Evolutionary conservation across 768 basidiomycete genomes (phyloP).

Genomic region (Tylopilus intermedius): DNA sequence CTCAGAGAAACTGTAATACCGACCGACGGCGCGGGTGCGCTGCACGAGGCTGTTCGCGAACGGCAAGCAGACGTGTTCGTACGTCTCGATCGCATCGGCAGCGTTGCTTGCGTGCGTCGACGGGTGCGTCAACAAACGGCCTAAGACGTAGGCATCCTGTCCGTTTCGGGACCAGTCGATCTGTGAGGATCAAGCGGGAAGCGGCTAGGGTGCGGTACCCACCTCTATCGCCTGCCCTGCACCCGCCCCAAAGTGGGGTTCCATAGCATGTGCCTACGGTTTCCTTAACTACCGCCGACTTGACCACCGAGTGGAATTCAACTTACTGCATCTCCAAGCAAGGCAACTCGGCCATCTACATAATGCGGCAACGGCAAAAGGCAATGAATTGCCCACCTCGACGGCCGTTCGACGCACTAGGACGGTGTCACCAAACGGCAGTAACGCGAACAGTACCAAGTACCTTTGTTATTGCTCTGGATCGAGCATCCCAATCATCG

Average conservation of each 20-base stretch:
- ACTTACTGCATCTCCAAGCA: background rate
- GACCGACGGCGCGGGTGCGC: background rate
- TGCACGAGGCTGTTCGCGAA: background rate
- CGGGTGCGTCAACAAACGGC: background rate
- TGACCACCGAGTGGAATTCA: background rate
- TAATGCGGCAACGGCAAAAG: background rate
- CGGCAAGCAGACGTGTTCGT: background rate
- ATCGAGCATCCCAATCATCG: background rate
- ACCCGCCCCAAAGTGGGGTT: background rate
- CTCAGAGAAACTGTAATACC: background rate
- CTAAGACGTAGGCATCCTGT: background rate
- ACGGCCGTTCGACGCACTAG: background rate
- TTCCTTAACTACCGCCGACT: background rate
- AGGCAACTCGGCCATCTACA: background rate
- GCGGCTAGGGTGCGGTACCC: background rate
- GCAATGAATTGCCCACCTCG: background rate
- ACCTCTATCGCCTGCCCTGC: background rate
- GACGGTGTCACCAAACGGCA: background rate
- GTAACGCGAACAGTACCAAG: background rate
- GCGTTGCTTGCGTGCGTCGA: background rate
- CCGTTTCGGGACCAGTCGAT: too few species aligned
- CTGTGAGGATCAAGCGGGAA: too few species aligned
- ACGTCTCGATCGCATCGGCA: background rate
- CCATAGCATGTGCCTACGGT: background rate
- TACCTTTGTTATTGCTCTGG: background rate